Percentiles rank a stretch among this genome's conserved stretches.
These are phyloP conservation scores for Cucurbita maxima DNA, from an alignment of 306 rosid genomes.

Conservation along the genomic window DNA sequence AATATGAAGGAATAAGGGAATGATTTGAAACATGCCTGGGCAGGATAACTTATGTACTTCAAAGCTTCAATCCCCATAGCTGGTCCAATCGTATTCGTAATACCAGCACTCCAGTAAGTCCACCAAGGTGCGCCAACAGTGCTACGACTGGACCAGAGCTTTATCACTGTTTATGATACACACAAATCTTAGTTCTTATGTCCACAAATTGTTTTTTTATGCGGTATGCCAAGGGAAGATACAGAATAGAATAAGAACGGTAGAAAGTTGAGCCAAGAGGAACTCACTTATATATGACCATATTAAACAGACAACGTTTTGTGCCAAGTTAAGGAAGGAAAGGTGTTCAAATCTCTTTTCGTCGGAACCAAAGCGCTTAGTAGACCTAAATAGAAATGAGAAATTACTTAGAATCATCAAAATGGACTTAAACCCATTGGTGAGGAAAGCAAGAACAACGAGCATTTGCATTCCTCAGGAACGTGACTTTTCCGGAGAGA, in stretches of 20 bases:
- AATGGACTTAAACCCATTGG: not conserved
- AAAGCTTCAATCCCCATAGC: slow-evolving; percentile 99
- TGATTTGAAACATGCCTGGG: slow-evolving; percentile 44
- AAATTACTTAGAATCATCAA: not conserved
- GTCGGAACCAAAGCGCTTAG: slow-evolving; percentile 76
- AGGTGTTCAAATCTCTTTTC: slow-evolving; percentile 74
- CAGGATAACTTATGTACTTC: slow-evolving; percentile 94
- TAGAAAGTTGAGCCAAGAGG: not conserved
- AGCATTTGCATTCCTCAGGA: not conserved
- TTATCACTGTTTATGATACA: slow-evolving; percentile 46
- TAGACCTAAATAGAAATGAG: slow-evolving; percentile 42
- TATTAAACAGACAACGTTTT: slow-evolving; percentile 77
- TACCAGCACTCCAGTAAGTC: slow-evolving; percentile 93
- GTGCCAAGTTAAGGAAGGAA: slow-evolving; percentile 81
- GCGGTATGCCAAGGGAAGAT: not conserved
- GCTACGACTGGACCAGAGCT: slow-evolving; percentile 52
- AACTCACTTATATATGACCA: slow-evolving; percentile 87
- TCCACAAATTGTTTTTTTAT: not conserved
- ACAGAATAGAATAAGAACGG: not conserved
- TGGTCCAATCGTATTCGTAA: slow-evolving; percentile 95
- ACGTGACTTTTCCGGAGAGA: not conserved
- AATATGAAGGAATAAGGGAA: not conserved
- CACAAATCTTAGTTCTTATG: not conserved
- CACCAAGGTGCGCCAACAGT: slow-evolving; percentile 79
- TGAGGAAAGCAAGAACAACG: not conserved